Conservation (phyloP, 495 filamentous ascomycete genomes). For the Platismatia glauca region DNA sequence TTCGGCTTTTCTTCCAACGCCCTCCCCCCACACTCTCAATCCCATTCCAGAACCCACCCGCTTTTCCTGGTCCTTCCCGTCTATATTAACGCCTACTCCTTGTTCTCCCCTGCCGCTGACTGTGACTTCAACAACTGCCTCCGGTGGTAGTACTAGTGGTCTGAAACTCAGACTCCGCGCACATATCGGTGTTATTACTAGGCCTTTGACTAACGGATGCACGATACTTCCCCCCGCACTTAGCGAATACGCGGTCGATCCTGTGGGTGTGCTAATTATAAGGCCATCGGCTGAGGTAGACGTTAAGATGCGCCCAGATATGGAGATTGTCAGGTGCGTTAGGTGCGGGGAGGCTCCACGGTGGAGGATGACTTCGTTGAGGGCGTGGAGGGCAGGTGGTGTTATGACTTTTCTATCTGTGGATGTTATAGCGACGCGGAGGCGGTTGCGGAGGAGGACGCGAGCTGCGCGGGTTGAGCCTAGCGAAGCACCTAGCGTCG, state of each 20-base stretch:
- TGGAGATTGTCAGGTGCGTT: conserved; percentile 77
- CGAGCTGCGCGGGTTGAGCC: conserved; percentile 63
- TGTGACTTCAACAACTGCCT: conserved; percentile 72
- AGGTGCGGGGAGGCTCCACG: conserved; percentile 83
- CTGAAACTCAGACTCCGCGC: conserved; percentile 86
- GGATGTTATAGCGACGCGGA: conserved; percentile 73
- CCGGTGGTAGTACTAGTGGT: conserved; percentile 78
- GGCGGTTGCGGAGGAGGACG: conserved; percentile 73
- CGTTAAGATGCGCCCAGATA: conserved; percentile 78
- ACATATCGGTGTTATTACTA: conserved; percentile 90
- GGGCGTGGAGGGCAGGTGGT: conserved; percentile 59
- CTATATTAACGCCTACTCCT: conserved; percentile 55
- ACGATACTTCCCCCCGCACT: conserved; percentile 88
- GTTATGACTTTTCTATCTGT: conserved; percentile 26
- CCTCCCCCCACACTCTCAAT: conserved; percentile 68
- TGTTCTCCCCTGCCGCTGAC: conserved; percentile 63
- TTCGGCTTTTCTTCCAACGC: conserved; percentile 62
- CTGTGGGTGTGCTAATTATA: conserved; percentile 86
- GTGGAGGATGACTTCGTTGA: conserved; percentile 93
- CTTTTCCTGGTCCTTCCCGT: conserved; percentile 75
- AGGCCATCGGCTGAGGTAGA: conserved; percentile 92
- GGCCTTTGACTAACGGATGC: conserved; percentile 78
- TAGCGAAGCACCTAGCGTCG: conserved; percentile 71
- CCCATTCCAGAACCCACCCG: conserved; percentile 53
- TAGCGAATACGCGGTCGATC: conserved; percentile 91